Evolutionary conservation across 164 flowering plant genomes (phyloP), one percentile per base, ranked within the genome.

Genomic region (Annona cherimola): DNA sequence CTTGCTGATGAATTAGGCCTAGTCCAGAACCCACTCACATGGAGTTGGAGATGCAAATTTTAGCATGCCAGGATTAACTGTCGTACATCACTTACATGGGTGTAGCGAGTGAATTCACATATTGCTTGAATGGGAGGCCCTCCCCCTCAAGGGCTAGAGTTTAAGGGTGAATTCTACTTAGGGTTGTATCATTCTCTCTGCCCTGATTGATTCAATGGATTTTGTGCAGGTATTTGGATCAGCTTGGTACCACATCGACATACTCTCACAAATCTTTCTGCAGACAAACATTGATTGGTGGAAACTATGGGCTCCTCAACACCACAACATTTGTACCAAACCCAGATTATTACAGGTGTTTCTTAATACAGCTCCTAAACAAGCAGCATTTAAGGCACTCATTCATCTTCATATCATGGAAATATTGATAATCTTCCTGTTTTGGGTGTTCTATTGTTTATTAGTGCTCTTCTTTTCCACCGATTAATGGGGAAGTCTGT

Each of bases 381-480:
- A 14, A 39, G 3, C 14, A 45, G 12, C 46, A 68, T 61, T 62
- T 62, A 11, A 0, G 11, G 12, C 3, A 20, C 20, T 20, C 40
- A 20, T 26, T 62, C 7, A 5, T 62, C 35, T 39, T 12, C 26
- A 19, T 61, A 8, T 62, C 35, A 65, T 42, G n/a, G n/a, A 65
- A 42, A 4, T 40, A 14, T 65, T 14, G 3, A 42, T n/a, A 6
- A 40, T 40, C 35, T 26, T 41, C 45, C 46, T 42, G 14, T 18
- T 40, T 1, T 40, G 35, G 40, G 4, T 61, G 57, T 44, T 45
- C 54, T 43, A 63, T 8, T 39, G 45, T 41, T 45, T 20, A 66
- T 0, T 82, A 89, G 97, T 60, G 86, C 97, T 5, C 89, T 89
- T n/a, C 72, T 91, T 61, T 89, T 92, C 93, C 87, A 88, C 73